These are phyloP conservation scores for Juglanconis juglandina DNA, from an alignment of 2,329 filamentous ascomycete species.

Conservation along the genomic window DNA sequence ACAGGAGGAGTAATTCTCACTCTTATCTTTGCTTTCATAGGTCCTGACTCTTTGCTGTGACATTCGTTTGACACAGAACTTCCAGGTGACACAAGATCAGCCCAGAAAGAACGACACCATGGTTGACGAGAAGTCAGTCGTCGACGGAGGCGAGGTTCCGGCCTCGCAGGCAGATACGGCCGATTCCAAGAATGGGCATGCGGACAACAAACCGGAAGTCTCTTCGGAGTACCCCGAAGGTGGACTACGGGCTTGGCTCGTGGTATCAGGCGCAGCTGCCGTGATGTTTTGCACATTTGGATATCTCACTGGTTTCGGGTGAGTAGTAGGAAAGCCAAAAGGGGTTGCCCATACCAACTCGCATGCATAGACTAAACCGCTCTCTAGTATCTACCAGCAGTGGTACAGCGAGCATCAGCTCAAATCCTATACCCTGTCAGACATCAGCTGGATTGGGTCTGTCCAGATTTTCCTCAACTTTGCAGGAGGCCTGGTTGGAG, in stretches of 20 bases:
- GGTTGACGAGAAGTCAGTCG: background rate
- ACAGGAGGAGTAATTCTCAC: too few relatives aligned
- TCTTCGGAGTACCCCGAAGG: constrained; percentile 19
- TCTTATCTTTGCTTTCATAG: too few relatives aligned
- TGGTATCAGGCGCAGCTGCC: constrained; percentile 31
- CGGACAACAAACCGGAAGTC: background rate
- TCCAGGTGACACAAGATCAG: background rate
- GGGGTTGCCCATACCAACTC: background rate
- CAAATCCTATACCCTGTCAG: constrained; percentile 15
- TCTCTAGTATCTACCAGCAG: constrained; percentile 13
- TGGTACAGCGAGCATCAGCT: constrained; percentile 16
- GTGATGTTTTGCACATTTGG: constrained; percentile 37
- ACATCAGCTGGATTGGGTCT: constrained; percentile 18
- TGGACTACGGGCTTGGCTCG: constrained; percentile 37
- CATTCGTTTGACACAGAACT: background rate
- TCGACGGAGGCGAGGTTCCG: background rate
- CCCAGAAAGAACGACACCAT: background rate
- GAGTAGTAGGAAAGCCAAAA: background rate
- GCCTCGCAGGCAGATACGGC: background rate
- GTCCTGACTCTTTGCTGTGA: too few relatives aligned
- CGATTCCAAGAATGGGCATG: background rate
- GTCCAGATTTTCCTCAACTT: constrained; percentile 19
- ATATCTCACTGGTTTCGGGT: constrained; percentile 38
- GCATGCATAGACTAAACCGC: background rate
- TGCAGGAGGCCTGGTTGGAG: constrained; percentile 14